Evolutionary conservation across 2,329 filamentous ascomycete species (phyloP).

Genomic region (Neocucurbitaria cava): DNA sequence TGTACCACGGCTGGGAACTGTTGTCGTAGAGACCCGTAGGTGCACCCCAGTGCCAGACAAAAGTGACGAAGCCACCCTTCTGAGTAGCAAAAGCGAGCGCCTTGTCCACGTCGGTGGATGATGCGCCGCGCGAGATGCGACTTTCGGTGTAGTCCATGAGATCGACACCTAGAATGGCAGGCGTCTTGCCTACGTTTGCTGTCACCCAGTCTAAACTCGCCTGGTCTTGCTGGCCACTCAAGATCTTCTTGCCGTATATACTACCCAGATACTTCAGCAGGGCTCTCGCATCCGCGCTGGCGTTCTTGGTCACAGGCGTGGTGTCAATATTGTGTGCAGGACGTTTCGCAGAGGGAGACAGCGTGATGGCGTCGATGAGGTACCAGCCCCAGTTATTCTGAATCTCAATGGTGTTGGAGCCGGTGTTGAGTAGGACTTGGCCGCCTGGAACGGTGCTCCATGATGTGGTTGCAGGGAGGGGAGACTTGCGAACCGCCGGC

Average conservation of each 20-base stretch:
- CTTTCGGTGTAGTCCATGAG: slow-evolving; percentile 60
- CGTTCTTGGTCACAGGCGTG: slow-evolving; percentile 49
- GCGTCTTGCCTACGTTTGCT: slow-evolving; percentile 56
- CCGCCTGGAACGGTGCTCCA: slow-evolving; percentile 53
- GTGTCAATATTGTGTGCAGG: slow-evolving; percentile 51
- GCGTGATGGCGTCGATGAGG: slow-evolving; percentile 55
- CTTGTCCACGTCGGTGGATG: slow-evolving; percentile 54
- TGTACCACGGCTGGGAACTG: slow-evolving; percentile 55
- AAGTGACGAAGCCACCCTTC: slow-evolving; percentile 56
- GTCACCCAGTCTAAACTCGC: slow-evolving; percentile 54
- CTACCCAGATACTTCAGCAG: slow-evolving; percentile 54
- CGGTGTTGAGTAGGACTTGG: slow-evolving; percentile 54
- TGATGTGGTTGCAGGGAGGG: slow-evolving; percentile 47
- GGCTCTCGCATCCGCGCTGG: slow-evolving; percentile 47
- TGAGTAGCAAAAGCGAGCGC: slow-evolving; percentile 54
- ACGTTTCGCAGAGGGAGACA: slow-evolving; percentile 48
- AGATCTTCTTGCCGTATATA: slow-evolving; percentile 57
- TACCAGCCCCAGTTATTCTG: slow-evolving; percentile 60
- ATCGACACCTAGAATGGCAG: slow-evolving; percentile 56
- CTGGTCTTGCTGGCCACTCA: slow-evolving; percentile 59
- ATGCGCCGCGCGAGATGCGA: slow-evolving; percentile 52
- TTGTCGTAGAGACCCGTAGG: slow-evolving; percentile 58
- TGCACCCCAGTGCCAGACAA: slow-evolving; percentile 60
- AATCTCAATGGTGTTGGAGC: slow-evolving; percentile 55
- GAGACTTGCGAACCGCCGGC: slow-evolving; percentile 52